Percentiles rank a stretch among this genome's conserved stretches.
These are phyloP conservation scores for Malassezia caprae DNA, from an alignment of 1,284 basidiomycete genomes.

Conservation along the genomic window DNA sequence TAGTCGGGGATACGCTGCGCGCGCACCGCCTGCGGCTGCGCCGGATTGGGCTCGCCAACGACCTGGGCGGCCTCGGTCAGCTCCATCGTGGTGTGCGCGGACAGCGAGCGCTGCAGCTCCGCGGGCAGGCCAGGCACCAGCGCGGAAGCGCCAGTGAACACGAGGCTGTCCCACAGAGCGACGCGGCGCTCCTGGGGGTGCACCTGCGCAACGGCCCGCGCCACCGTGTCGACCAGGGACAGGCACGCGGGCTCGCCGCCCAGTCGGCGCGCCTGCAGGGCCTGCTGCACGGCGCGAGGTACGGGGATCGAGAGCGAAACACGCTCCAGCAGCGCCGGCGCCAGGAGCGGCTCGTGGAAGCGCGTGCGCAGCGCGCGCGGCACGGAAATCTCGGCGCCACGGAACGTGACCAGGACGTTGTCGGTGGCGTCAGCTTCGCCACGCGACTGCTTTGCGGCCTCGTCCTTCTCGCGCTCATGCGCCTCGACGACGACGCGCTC, in stretches of 20 bases:
- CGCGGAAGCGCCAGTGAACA: conserved; percentile 36
- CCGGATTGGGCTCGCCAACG: conserved; percentile 31
- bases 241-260: conserved; percentile 17
- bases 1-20: conserved; percentile 43
- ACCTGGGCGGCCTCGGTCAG: conserved; percentile 32
- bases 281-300: conserved; percentile 9
- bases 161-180: conserved; percentile 39
- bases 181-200: conserved; percentile 31
- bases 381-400: conserved; percentile 33
- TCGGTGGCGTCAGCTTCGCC: conserved; percentile 50
- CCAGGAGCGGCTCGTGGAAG: conserved; percentile 37
- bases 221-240: conserved; percentile 26
- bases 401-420: conserved; percentile 26
- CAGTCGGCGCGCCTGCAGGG: conserved; percentile 6
- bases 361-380: conserved; percentile 27
- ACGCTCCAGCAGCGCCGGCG: conserved; percentile 29
- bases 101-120: conserved; percentile 26
- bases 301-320: conserved; percentile 11
- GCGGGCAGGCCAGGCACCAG: conserved; percentile 28
- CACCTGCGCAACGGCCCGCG: conserved; percentile 23
- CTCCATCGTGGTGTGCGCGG: conserved; percentile 23
- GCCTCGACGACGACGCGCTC: conserved; percentile 21
- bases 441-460: conserved; percentile 70
- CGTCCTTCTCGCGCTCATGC: conserved; percentile 33
- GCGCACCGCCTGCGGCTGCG: conserved; percentile 37